Base-by-base conservation (phyloP, 2,329 filamentous ascomycete species). In the Amylocarpus encephaloides region DNA sequence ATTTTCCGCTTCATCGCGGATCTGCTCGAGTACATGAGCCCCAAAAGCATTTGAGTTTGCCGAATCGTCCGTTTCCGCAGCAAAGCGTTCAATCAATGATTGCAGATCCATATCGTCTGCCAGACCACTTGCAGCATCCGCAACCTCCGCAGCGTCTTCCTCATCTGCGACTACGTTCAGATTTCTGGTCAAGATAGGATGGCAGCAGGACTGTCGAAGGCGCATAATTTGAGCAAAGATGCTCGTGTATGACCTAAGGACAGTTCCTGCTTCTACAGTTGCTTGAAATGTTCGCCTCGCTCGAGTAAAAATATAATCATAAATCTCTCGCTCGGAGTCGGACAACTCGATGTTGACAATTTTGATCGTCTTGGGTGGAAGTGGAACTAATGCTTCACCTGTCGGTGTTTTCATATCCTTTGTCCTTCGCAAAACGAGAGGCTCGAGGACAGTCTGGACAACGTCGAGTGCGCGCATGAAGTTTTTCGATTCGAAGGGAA, bases 321-420 rank as follows among this genome's bases (percentile, higher is more conserved):
- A 98, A 0, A 98, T 88, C 54, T 91, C 88, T 42, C 88, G 79
- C 69, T 98, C 93, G 9, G 86, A 75, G 59, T 88, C 76, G 0
- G 90, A 92, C 9, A 98, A 75, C 62, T 95, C 86, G 19, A 98
- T 82, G 51, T 90, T 79, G 50, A 96, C 86, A 47, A 98, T 86
- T n/a, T 88, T 82, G 50, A 97, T 78, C 0, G 80, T 83, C 59
- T 90, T 88, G 1, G 83, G 78, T 2, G 93, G 93, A 6, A 98
- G 71, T 0, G 86, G 82, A 1, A 98, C 92, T 3, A 98, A 67
- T 6, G 83, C 80, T 63, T 86, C 76, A 9, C 93, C 93, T 47
- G 86, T 82, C 0, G 93, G 92, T 0, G 90, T 97, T 69, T 89
- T 95, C 93, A 98, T 98, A 55, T 95, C 91, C 66, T 98, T 98